Percentiles rank a stretch among this genome's conserved stretches.
These are phyloP conservation scores for Alternaria sp. DNA, from an alignment of 2,329 filamentous ascomycete genomes.

Conservation along the genomic window DNA sequence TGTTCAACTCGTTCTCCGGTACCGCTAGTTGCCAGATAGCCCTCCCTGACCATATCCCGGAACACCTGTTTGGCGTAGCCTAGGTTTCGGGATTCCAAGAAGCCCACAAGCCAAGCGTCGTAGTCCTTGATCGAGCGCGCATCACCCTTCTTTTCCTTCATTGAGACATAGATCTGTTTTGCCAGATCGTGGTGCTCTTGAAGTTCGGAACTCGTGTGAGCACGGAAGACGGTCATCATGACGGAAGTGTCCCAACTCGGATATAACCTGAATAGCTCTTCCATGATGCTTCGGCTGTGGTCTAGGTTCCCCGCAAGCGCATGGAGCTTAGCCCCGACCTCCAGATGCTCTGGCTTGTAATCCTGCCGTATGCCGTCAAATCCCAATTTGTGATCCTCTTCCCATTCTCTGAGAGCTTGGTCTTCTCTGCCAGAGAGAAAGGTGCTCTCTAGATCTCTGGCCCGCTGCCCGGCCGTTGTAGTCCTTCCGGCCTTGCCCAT, in stretches of 20 bases:
- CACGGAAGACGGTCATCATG: slow-evolving; percentile 72
- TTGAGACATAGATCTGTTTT: slow-evolving; percentile 52
- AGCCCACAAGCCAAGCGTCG: slow-evolving; percentile 73
- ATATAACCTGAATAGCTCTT: slow-evolving; percentile 58
- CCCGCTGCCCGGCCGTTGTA: slow-evolving; percentile 27
- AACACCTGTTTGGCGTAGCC: slow-evolving; percentile 77
- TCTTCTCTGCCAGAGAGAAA: slow-evolving; percentile 35
- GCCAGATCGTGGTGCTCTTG: slow-evolving; percentile 59
- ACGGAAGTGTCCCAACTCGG: slow-evolving; percentile 61
- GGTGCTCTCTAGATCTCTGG: slow-evolving; percentile 34
- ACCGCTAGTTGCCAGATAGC: slow-evolving; percentile 51
- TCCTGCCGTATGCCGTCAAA: slow-evolving; percentile 26
- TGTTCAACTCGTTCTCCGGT: slow-evolving; percentile 28
- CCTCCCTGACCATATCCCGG: slow-evolving; percentile 81
- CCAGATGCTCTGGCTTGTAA: slow-evolving; percentile 55
- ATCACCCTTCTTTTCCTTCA: slow-evolving; percentile 65
- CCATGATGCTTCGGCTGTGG: slow-evolving; percentile 64
- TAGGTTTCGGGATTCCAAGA: slow-evolving; percentile 70
- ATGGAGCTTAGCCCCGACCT: slow-evolving; percentile 71
- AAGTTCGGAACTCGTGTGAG: slow-evolving; percentile 63
- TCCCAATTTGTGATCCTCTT: slow-evolving; percentile 23
- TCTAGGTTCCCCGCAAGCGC: slow-evolving; percentile 64
- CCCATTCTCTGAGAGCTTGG: slow-evolving; percentile 42
- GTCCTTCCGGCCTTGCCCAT: slow-evolving; percentile 26
- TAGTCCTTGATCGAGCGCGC: slow-evolving; percentile 76